Evolutionary conservation across 371 early-diverging fungal species (phyloP).

Genomic region (Mucor racemosus): DNA sequence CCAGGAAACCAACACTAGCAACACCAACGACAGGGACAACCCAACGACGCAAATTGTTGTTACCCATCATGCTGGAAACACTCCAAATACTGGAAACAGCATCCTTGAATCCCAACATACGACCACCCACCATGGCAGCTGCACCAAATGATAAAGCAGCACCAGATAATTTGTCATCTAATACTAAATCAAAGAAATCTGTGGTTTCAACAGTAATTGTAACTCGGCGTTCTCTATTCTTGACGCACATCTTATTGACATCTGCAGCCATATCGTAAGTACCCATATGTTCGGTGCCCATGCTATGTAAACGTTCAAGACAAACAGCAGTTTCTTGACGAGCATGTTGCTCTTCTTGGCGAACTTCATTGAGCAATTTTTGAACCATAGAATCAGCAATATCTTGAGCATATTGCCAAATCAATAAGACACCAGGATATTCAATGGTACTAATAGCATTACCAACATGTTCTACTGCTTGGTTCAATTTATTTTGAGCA

Average conservation of each 20-base stretch:
- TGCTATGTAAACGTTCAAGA: constrained; percentile 63
- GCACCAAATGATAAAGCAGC: constrained; percentile 49
- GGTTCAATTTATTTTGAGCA: constrained; percentile 55
- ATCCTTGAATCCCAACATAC: constrained; percentile 53
- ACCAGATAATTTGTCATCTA: constrained; percentile 61
- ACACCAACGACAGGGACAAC: constrained; percentile 49
- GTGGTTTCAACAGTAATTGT: constrained; percentile 65
- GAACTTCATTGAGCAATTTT: constrained; percentile 63
- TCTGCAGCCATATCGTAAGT: constrained; percentile 45
- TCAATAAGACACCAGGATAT: constrained; percentile 80
- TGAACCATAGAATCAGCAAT: constrained; percentile 73
- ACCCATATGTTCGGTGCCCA: constrained; percentile 63
- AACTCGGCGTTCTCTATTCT: constrained; percentile 48
- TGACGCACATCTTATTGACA: constrained; percentile 53
- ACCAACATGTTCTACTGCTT: constrained; percentile 69
- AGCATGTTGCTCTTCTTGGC: constrained; percentile 71
- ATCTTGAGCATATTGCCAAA: constrained; percentile 87
- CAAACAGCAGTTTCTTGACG: constrained; percentile 64
- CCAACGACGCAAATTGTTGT: constrained; percentile 46
- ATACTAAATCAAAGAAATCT: constrained; percentile 69
- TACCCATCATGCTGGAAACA: constrained; percentile 39
- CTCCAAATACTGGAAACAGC: constrained; percentile 50
- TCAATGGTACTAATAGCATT: constrained; percentile 68
- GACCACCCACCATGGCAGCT: constrained; percentile 51
- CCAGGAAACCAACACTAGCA: constrained; percentile 73